A percentile compares a stretch with the other conserved stretches of the same genome.
Evolutionary conservation across 2,329 filamentous ascomycete genomes (phyloP).

Genomic region (Pseudogymnoascus pannorum): DNA sequence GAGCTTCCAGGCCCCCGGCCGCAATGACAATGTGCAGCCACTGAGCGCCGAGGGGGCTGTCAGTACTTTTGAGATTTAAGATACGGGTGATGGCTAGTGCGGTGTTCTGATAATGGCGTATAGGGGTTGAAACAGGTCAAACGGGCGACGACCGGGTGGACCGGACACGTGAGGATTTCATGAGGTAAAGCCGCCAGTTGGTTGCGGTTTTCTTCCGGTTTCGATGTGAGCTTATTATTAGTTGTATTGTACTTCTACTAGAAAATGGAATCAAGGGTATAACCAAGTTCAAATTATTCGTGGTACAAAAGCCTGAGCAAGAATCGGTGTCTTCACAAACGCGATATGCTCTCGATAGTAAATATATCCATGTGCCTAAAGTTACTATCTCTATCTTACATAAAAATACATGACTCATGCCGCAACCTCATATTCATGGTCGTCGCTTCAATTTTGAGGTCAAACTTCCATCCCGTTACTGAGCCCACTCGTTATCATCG

Average conservation of each 20-base stretch:
- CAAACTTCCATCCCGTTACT: neutral
- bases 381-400: neutral
- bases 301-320: neutral
- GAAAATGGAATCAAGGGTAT: conserved; percentile 3
- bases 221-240: conserved; percentile 8
- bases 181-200: neutral
- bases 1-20: conserved; percentile 42
- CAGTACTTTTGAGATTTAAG: conserved; percentile 3
- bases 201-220: neutral
- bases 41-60: conserved; percentile 43
- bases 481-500: conserved; percentile 32
- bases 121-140: conserved; percentile 4
- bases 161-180: conserved; percentile 2
- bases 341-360: neutral
- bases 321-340: neutral
- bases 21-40: conserved; percentile 38
- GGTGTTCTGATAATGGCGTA: conserved; percentile 6
- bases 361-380: neutral
- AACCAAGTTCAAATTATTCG: neutral
- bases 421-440: neutral
- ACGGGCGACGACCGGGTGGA: neutral
- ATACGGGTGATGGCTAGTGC: neutral
- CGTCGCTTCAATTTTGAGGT: neutral
- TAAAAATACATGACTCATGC: neutral
- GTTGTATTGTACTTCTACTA: conserved; percentile 6